Conservation (phyloP, 805 yeast species). For the Spathaspora boniae region DNA sequence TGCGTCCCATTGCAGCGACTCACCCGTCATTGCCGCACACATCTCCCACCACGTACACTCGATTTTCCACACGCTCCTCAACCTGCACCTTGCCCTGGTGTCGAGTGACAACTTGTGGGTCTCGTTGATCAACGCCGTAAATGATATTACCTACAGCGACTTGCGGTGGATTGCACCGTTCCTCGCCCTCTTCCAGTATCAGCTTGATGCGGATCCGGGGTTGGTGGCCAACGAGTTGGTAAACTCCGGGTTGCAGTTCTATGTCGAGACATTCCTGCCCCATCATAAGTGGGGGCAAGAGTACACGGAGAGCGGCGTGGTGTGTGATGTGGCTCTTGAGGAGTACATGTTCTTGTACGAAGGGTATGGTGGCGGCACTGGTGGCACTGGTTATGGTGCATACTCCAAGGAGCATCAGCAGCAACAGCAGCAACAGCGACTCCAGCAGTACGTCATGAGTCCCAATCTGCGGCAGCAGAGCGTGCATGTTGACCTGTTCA, state of each 20-base stretch:
- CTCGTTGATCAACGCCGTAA: slow-evolving; percentile 24
- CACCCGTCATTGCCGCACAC: background rate
- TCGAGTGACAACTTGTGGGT: slow-evolving; percentile 21
- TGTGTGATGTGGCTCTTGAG: slow-evolving; percentile 11
- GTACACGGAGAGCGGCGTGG: slow-evolving; percentile 5
- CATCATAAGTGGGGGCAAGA: slow-evolving; percentile 8
- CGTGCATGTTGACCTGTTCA: slow-evolving; percentile 26
- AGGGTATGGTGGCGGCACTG: too few species aligned
- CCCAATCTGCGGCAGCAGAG: slow-evolving; percentile 22
- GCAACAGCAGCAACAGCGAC: too few species aligned
- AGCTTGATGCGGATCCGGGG: slow-evolving; percentile 11
- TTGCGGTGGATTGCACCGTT: slow-evolving; percentile 18
- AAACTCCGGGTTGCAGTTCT: slow-evolving; percentile 21
- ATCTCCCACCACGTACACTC: background rate
- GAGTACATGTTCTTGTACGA: slow-evolving; percentile 17
- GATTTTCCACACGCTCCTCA: slow-evolving; percentile 1
- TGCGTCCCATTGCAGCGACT: background rate
- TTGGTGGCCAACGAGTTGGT: slow-evolving; percentile 17
- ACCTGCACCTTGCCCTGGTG: slow-evolving; percentile 5
- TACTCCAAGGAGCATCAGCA: too few species aligned
- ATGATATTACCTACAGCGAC: slow-evolving; percentile 29
- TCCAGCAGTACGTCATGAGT: background rate
- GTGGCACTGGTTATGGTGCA: too few species aligned
- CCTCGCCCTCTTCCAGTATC: slow-evolving; percentile 16
- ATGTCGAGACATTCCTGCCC: slow-evolving; percentile 18